Percentiles rank a stretch among this genome's conserved stretches.
These are phyloP conservation scores for Xylaria curta DNA, from an alignment of 495 filamentous ascomycete genomes.

Conservation along the genomic window DNA sequence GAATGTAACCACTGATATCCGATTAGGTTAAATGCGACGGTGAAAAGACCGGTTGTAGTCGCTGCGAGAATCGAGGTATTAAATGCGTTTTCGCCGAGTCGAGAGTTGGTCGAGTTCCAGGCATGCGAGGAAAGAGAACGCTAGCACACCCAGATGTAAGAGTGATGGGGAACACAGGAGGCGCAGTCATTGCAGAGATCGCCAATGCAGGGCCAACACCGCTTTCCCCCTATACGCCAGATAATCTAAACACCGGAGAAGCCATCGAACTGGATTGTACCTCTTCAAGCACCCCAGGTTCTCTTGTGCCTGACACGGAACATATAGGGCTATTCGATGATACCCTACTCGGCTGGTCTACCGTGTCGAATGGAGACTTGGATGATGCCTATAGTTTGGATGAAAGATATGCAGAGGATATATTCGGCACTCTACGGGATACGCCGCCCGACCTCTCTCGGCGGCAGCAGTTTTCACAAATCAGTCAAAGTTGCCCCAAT, in stretches of 20 bases:
- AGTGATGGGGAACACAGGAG: neutral
- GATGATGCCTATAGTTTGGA: neutral
- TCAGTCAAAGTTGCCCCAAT: slow-evolving; percentile 3
- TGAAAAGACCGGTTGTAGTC: neutral
- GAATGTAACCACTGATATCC: neutral
- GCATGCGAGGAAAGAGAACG: slow-evolving; percentile 4
- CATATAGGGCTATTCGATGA: neutral
- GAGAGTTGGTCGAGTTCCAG: slow-evolving; percentile 2
- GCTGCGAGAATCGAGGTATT: slow-evolving; percentile 5
- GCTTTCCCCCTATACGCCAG: neutral
- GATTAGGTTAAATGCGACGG: neutral
- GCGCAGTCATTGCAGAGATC: neutral
- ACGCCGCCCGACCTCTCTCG: neutral
- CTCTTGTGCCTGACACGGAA: neutral
- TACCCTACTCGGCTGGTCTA: slow-evolving; percentile 1
- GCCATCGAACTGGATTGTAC: neutral
- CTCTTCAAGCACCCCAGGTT: neutral
- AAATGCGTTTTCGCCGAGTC: slow-evolving; percentile 1
- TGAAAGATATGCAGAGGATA: slow-evolving; percentile 2
- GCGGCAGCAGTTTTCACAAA: neutral
- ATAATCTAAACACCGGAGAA: neutral
- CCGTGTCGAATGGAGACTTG: neutral
- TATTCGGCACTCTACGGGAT: neutral
- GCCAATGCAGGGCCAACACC: slow-evolving; percentile 1
- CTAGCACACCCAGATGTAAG: slow-evolving; percentile 1